Evolutionary conservation across 108 stramenopile genomes (phyloP).

Genomic region (Hondaea fermentalgiana): DNA sequence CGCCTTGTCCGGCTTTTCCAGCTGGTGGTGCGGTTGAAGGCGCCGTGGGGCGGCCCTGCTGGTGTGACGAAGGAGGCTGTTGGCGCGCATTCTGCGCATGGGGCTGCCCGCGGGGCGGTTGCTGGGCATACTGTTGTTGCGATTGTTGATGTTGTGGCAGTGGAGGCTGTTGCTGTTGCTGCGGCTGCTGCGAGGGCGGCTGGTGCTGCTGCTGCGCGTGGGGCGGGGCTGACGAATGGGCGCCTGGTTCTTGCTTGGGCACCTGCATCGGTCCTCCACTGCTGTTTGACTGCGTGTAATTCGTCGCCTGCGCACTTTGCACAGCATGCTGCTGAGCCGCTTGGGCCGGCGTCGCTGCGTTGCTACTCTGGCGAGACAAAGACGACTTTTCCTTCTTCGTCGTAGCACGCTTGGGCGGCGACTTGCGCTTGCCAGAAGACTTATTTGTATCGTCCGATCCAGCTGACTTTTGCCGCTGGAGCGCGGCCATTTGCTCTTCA

Average conservation of each 20-base stretch:
- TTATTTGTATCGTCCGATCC: not conserved
- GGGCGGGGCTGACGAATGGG: not conserved
- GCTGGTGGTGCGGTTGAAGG: not conserved
- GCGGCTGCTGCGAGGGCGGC: not conserved
- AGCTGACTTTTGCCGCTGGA: not conserved
- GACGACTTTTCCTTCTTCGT: not conserved
- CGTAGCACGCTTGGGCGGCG: not conserved
- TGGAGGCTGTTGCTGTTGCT: not conserved
- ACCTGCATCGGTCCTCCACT: not conserved
- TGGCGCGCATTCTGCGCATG: not conserved
- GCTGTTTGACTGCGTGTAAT: too few relatives aligned
- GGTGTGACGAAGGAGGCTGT: not conserved
- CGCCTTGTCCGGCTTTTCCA: too few relatives aligned
- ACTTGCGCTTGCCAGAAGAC: not conserved
- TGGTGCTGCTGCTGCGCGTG: not conserved
- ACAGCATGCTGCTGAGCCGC: not conserved
- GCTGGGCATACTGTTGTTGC: not conserved
- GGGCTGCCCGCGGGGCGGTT: not conserved
- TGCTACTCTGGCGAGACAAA: not conserved
- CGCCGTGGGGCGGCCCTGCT: not conserved
- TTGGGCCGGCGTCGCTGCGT: not conserved
- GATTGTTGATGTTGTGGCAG: not conserved
- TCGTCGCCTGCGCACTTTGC: too few relatives aligned
- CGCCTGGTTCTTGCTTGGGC: not conserved
- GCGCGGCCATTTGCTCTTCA: not conserved